Conservation (phyloP, 1,284 basidiomycete species). For the Naganishia cerealis region DNA sequence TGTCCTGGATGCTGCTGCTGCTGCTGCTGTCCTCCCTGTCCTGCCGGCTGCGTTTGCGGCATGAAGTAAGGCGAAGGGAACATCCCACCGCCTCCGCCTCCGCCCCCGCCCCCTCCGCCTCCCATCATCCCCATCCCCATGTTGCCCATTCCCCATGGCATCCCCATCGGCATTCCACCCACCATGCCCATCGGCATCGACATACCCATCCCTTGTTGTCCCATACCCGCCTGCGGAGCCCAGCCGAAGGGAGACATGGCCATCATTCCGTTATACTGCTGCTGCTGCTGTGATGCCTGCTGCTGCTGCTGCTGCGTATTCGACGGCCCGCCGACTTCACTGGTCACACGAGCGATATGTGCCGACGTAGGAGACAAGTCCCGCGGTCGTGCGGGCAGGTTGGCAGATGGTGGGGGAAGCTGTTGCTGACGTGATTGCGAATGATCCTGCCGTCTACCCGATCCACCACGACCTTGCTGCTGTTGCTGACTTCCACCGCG, state of each 20-base stretch:
- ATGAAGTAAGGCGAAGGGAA: constrained; percentile 1
- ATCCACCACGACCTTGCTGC: constrained; percentile 28
- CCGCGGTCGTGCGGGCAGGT: constrained; percentile 27
- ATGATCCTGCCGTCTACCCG: constrained; percentile 8
- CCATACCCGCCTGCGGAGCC: constrained; percentile 18
- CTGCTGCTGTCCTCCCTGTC: constrained; percentile 10
- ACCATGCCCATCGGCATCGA: constrained; percentile 27
- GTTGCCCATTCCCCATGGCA: constrained; percentile 3
- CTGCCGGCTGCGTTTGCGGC: constrained; percentile 19
- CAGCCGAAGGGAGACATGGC: constrained; percentile 29
- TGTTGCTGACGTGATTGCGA: constrained; percentile 19
- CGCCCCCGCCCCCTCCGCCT: too few relatives aligned
- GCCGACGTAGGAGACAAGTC: constrained; percentile 27
- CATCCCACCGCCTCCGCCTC: background rate
- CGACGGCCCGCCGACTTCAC: constrained; percentile 19
- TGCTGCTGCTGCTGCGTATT: constrained; percentile 25
- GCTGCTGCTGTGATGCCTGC: too few relatives aligned
- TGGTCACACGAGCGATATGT: constrained; percentile 33
- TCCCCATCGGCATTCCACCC: constrained; percentile 20
- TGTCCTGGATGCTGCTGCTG: background rate
- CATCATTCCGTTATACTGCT: constrained; percentile 29
- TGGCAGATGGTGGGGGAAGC: constrained; percentile 16
- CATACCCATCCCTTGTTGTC: constrained; percentile 8
- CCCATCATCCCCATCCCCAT: background rate
- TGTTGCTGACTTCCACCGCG: constrained; percentile 34